Percentiles rank a stretch among this genome's conserved stretches.
These are phyloP conservation scores for Annulohypoxylon maeteangense DNA, from an alignment of 495 filamentous ascomycete genomes.

Conservation along the genomic window DNA sequence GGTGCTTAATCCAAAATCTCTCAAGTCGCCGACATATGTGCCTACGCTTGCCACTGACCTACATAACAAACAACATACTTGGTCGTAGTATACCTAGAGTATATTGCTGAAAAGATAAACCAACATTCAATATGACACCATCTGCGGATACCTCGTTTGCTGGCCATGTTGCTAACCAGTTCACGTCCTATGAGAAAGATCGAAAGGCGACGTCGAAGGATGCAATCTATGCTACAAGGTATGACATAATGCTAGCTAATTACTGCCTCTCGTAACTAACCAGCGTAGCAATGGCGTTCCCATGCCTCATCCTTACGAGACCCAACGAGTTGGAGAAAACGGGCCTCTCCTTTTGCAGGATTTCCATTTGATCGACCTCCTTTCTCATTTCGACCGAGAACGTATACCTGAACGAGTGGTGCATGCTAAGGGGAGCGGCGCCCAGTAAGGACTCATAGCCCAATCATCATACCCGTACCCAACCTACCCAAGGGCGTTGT, in stretches of 20 bases:
- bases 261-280: neutral
- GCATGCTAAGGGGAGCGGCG: constrained; percentile 82
- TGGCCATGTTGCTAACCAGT: constrained; percentile 41
- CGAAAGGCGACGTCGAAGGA: constrained; percentile 40
- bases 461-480: no score
- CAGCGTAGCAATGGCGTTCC: constrained; percentile 54
- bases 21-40: neutral
- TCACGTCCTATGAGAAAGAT: constrained; percentile 45
- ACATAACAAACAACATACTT: no score
- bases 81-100: no score
- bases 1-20: neutral
- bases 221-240: constrained; percentile 40
- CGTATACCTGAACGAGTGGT: constrained; percentile 77
- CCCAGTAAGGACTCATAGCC: constrained; percentile 55
- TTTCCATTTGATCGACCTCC: constrained; percentile 64
- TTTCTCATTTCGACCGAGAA: constrained; percentile 76
- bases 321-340: constrained; percentile 53
- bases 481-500: no score
- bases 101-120: neutral
- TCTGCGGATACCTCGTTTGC: constrained; percentile 43
- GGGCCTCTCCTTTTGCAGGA: constrained; percentile 70
- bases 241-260: neutral
- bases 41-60: neutral
- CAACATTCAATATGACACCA: constrained; percentile 32
- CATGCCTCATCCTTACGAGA: constrained; percentile 66